Evolutionary conservation across 129 eudicot genomes (phyloP), one percentile per base, ranked within the genome.

Genomic region (Smallanthus sonchifolius): DNA sequence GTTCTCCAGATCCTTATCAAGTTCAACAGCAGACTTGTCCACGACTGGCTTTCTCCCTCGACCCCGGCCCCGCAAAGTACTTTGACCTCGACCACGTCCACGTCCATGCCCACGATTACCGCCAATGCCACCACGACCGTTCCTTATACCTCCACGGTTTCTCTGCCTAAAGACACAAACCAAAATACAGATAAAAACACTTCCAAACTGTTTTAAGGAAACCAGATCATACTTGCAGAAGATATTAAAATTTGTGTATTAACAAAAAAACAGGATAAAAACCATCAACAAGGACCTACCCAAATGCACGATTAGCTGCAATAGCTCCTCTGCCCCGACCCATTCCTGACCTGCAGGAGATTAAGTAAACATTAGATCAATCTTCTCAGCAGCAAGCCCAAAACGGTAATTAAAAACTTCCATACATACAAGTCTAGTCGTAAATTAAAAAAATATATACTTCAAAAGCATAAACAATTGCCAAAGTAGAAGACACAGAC

Each of bases 1-100:
- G 54, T 49, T 85, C 77, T 95, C 97, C 77, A 95, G 78, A 68
- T 95, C 99, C 83, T 95, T 95, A 79, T 95, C 99, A 34, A 95
- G 97, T 34, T 95, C 87, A 69, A 86, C 92, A 42, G 96, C 98
- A 0, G 97, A 88, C 76, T 88, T 95, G 64, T 86, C 87, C 2
- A 69, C 82, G 10, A 7, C 80, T 16, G 40, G 75, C 80, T 86
- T 92, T 36, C 81, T 81, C 57, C 90, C 86, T 39, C 84, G 64
- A 5, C 85, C 96, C n/a, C 81, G 75, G 1, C 86, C 86, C 5
- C 80, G 71, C 4, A 86, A 83, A 6, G 86, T 62, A 40, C 81
- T 65, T 32, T 72, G 84, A 1, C 87, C 88, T 5, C 84, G 67
- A 5, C 85, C 83, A 5, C 85, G 36, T 9, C 88, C 89, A 19